Conservation (phyloP, 2,329 filamentous ascomycete genomes). For the Venturia pyrina region DNA sequence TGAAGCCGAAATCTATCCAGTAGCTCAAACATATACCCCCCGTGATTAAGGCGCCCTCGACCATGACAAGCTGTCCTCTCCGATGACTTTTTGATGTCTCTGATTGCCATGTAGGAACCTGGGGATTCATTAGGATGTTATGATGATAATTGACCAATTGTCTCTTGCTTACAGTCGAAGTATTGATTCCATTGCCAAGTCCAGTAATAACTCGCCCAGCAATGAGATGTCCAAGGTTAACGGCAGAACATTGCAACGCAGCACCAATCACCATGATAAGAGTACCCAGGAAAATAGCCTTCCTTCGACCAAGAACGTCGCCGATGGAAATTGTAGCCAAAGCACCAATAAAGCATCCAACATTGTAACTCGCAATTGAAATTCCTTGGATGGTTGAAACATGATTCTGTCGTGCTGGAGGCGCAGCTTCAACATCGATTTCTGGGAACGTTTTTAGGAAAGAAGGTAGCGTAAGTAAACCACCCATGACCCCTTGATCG, state of each 20-base stretch:
- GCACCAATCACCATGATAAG: slow-evolving; percentile 49
- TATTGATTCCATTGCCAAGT: slow-evolving; percentile 35
- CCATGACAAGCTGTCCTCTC: slow-evolving; percentile 37
- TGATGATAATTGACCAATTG: too few species aligned
- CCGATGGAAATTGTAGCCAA: slow-evolving; percentile 39
- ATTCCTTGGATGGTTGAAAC: slow-evolving; percentile 33
- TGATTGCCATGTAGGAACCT: slow-evolving; percentile 36
- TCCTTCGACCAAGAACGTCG: slow-evolving; percentile 47
- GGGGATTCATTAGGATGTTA: slow-evolving; percentile 15
- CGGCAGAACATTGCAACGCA: slow-evolving; percentile 45
- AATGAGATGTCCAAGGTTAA: slow-evolving; percentile 35
- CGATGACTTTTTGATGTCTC: slow-evolving; percentile 37
- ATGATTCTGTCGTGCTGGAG: slow-evolving; percentile 15
- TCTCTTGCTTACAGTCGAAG: slow-evolving; percentile 15
- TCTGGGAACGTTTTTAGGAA: slow-evolving; percentile 14
- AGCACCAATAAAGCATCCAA: slow-evolving; percentile 36
- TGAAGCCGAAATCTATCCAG: slow-evolving; percentile 32
- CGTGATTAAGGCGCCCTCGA: slow-evolving; percentile 36
- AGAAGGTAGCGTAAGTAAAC: slow-evolving; percentile 33
- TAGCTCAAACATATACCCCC: slow-evolving; percentile 35
- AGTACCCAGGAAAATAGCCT: slow-evolving; percentile 50
- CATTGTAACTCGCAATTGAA: slow-evolving; percentile 19
- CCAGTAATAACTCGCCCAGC: slow-evolving; percentile 42
- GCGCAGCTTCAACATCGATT: slow-evolving; percentile 5
- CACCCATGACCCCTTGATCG: slow-evolving; percentile 14